These are phyloP conservation scores for Wickerhamiella infanticola DNA, from an alignment of 1,139 yeast genomes.

Conservation along the genomic window DNA sequence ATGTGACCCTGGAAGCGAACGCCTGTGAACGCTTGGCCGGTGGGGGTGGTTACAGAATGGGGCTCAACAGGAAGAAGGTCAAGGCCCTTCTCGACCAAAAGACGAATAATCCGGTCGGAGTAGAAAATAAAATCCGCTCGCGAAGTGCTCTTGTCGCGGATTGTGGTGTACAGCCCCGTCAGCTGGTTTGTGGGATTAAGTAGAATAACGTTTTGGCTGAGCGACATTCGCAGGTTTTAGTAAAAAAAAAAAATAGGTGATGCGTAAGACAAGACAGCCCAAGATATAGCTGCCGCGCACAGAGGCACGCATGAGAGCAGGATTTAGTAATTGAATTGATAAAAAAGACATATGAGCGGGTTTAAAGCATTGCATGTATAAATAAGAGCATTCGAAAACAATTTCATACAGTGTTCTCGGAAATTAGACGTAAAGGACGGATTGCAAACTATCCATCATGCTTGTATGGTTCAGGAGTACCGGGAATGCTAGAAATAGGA, in stretches of 20 bases:
- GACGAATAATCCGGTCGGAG: slow-evolving; percentile 82
- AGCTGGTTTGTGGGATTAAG: slow-evolving; percentile 85
- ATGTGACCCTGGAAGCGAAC: slow-evolving; percentile 76
- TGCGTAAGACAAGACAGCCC: too few relatives aligned
- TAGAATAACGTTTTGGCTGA: slow-evolving; percentile 33
- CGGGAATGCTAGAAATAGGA: too few relatives aligned
- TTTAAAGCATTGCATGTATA: too few relatives aligned
- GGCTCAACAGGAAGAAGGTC: slow-evolving; percentile 79
- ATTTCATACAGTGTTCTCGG: too few relatives aligned
- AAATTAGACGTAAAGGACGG: too few relatives aligned
- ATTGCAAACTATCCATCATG: too few relatives aligned
- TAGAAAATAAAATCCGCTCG: slow-evolving; percentile 91
- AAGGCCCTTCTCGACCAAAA: slow-evolving; percentile 86
- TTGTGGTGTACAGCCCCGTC: slow-evolving; percentile 72
- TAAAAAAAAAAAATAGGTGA: background rate
- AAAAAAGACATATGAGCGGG: too few relatives aligned
- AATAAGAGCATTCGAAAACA: too few relatives aligned
- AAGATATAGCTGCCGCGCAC: too few relatives aligned
- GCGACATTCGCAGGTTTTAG: background rate
- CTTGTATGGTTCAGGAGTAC: too few relatives aligned
- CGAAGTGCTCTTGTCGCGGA: slow-evolving; percentile 61
- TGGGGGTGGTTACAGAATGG: slow-evolving; percentile 54
- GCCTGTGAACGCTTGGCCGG: slow-evolving; percentile 62
- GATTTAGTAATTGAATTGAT: too few relatives aligned
- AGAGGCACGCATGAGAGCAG: too few relatives aligned